phyloP scores from a whole-genome alignment of 106 monocot genomes.

The Apostasia shenzhenica region DNA sequence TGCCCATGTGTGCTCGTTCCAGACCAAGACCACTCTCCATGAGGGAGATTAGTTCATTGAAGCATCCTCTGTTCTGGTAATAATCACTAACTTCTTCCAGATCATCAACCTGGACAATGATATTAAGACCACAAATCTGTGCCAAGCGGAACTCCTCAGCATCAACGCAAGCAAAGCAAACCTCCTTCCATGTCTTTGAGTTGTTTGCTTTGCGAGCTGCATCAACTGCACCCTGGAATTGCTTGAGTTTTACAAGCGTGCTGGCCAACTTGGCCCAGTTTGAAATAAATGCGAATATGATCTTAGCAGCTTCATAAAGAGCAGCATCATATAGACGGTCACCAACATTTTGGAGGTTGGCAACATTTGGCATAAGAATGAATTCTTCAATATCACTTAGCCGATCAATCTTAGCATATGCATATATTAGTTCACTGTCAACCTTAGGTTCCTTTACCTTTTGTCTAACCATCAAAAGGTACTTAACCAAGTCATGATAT shows the following conservation, averaged over 20 bases:
- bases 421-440: constrained; percentile 91
- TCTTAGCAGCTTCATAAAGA: constrained; percentile 96
- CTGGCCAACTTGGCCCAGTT: constrained; percentile 94
- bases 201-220: constrained; percentile 99
- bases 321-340: constrained; percentile 86
- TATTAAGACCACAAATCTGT: constrained; percentile 91
- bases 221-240: constrained; percentile 99
- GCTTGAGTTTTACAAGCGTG: constrained; percentile 82
- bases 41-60: constrained; percentile 88
- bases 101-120: constrained; percentile 97
- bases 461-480: constrained; percentile 92
- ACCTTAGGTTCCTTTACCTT: constrained; percentile 89
- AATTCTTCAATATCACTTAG: constrained; percentile 93
- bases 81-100: constrained; percentile 97
- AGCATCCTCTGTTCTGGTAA: constrained; percentile 99
- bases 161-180: constrained; percentile 98
- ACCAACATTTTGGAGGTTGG: constrained; percentile 96
- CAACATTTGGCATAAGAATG: constrained; percentile 98
- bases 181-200: constrained; percentile 98
- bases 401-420: constrained; percentile 95
- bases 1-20: constrained; percentile 98
- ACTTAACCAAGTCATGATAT: constrained; percentile 91
- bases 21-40: constrained; percentile 99
- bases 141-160: constrained; percentile 97
- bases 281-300: constrained; percentile 95